phyloP scores from a whole-genome alignment of 2,329 filamentous ascomycete genomes.

The Pezicula rhizophila region DNA sequence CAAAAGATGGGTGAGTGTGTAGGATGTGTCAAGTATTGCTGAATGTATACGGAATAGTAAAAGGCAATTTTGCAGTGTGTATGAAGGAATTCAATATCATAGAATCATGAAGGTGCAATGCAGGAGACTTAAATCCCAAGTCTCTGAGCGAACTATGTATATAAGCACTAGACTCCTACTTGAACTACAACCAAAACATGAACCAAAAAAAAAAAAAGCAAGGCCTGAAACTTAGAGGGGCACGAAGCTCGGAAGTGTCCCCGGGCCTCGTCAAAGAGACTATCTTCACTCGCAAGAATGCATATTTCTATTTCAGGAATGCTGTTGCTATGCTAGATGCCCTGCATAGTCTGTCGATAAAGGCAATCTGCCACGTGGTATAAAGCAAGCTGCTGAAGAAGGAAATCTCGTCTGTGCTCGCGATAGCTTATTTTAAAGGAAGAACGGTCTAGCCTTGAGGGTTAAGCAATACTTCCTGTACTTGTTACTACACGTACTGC shows the following conservation, averaged over 20 bases:
- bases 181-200: background rate
- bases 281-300: background rate
- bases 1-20: background rate
- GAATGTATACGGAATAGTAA: background rate
- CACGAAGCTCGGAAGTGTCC: background rate
- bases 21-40: slow-evolving; percentile 1
- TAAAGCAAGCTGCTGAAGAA: no score
- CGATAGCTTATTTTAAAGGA: no score
- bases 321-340: background rate
- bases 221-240: background rate
- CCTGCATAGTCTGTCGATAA: background rate
- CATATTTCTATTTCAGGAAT: background rate
- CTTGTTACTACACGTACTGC: no score
- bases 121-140: background rate
- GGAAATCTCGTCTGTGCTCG: no score
- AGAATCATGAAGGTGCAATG: background rate
- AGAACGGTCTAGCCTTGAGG: no score
- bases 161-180: background rate
- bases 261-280: background rate
- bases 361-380: no score
- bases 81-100: background rate
- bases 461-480: no score
- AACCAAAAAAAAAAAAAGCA: background rate
- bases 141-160: background rate
- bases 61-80: background rate